Base-by-base conservation (phyloP, 371 early-diverging fungal species). In the Mucor circinelloides region DNA sequence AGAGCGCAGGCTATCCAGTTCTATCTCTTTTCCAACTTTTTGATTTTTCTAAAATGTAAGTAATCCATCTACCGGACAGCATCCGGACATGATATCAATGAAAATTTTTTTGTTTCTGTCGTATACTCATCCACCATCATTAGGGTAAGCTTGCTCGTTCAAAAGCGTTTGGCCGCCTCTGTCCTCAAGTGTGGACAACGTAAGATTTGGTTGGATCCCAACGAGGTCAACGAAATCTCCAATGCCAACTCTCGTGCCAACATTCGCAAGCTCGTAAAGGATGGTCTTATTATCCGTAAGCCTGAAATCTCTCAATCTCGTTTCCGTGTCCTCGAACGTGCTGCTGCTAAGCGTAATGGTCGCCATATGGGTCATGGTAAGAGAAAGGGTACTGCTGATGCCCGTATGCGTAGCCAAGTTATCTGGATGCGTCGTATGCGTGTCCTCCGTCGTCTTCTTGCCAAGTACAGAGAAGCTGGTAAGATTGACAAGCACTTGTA, bases 401-500 rank as follows among this genome's bases (percentile, higher is more conserved):
- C 99, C 64, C 97, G 99, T 88, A 97, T 99, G 97, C 97, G 99
- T 75, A 84, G 89, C 71, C 87, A 91, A 71, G 92, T 96, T 73
- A 87, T 99, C 80, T 99, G 99, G 99, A 99, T 99, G 97, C 93
- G 99, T 68, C 94, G 98, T 80, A 96, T 97, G 92, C 93, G 99
- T 84, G 99, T 97, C 69, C 91, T 99, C 77, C 95, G 99, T 82
- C 94, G 94, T 71, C 89, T 97, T 56, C 91, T 99, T 68, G 92
- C 96, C 91, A 97, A 97, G 89, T 97, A 99, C 95, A 90, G 99
- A 69, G 98, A 95, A 80, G 85, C 93, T 70, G 96, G 95, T 79
- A 97, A 99, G 91, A 98, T 99, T 81, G 96, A 99, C 91, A 90
- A 93, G 84, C 98, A 98, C 90, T 87, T 99, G 73, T 98, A 99